Evolutionary conservation across 2,329 filamentous ascomycete genomes (phyloP), one percentile per base, ranked within the genome.

Genomic region (Aspergillus awamori): DNA sequence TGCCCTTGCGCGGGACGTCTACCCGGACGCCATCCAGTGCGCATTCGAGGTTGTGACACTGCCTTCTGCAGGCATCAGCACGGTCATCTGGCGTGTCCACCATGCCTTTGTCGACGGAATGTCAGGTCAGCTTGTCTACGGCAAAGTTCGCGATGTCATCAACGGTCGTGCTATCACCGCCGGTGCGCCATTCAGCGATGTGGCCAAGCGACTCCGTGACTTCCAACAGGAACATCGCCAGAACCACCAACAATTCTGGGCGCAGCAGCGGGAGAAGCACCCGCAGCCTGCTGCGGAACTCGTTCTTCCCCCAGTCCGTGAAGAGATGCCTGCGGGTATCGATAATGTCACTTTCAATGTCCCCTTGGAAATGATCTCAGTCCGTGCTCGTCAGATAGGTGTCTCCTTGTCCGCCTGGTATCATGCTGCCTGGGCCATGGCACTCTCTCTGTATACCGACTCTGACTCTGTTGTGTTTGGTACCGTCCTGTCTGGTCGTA

Each of bases 101-200:
- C 75, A 77, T 60, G 66, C 67, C 8, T 64, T 75, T 4, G 68
- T 77, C 15, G 74, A 77, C 65, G 75, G 74, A 1, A 69, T 62
- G 10, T 76, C 75, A 0, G 61, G 60, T 15, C 43, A 53, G 11
- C 52, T 70, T 15, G 17, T 75, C 2, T 61, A 65, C 8, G 24
- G 59, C 4, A 70, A 72, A 51, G 54, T 74, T 33, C 54, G 58
- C 15, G 41, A 53, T 24, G 57, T 54, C n/a, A 45, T 71, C 22
- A 13, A 53, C n/a, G 63, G 64, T 17, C 26, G 59, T 30, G 28
- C 48, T 7, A 56, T 67, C 22, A 24, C 41, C 2, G n/a, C 45
- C 8, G 41, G 26, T 6, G 36, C 45, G 26, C 59, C 57, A 13
- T 65, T 58, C 41, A 11, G n/a, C 13, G n/a, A 54, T 5, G 49